Base-by-base conservation (phyloP, 177 flowering plant genomes). In the Vitis hybrid region DNA sequence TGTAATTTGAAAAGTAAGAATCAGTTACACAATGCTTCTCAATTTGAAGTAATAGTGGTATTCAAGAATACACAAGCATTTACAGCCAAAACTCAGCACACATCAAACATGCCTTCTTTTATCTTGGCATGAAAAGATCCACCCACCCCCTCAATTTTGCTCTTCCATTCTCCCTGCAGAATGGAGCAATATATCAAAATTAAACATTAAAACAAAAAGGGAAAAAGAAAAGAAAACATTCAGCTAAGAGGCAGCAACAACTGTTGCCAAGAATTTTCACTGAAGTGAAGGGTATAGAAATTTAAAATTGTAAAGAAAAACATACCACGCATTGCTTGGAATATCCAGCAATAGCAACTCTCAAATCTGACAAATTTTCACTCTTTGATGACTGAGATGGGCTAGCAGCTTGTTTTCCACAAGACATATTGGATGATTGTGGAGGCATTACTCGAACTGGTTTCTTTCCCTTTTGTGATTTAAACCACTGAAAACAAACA, bases 391-490 rank as follows among this genome's bases (percentile, higher is more conserved):
- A 74, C 52, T 65, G 84, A 70, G 82, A 56, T 48, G 24, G 62
- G 19, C 74, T 70, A 65, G 67, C 68, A 74, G 68, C 81, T 72
- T 79, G 83, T 75, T 76, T 82, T 69, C 81, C 81, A 48, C 82
- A 70, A 68, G 88, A 32, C 7, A 46, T 70, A 59, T 24, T 68
- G 12, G 88, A 54, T 56, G 88, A 72, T 11, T 72, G 67, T 71
- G 87, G 86, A 61, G 89, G 94, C 60, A 95, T 76, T 77, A 95
- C 64, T 32, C 97, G 81, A 65, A 68, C 73, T 70, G 98, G 91
- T 69, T 91, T 93, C 68, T 76, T 80, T 30, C 27, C 81, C 75
- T 87, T 90, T 81, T 95, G 98, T 10, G 93, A 84, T 81, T 93
- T 89, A 78, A 86, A 88, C 98, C 98, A 93, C 99, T 95, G 88